Evolutionary conservation across 2,329 filamentous ascomycete genomes (phyloP).

Genomic region (Aspergillus versicolor): DNA sequence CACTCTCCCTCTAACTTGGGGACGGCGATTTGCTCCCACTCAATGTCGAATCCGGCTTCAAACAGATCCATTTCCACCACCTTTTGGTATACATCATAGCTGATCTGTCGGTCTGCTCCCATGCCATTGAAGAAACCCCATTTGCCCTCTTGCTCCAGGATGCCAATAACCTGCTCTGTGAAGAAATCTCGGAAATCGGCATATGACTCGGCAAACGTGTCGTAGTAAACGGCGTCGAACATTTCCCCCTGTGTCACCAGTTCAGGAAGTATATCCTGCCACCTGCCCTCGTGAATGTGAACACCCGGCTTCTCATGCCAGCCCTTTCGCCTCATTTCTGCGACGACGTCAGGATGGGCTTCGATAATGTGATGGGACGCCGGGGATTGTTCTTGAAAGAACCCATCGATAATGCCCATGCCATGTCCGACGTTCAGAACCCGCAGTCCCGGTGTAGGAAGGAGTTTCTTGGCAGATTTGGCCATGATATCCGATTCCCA

Average conservation of each 20-base stretch:
- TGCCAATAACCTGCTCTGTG: slow-evolving; percentile 75
- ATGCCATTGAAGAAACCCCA: slow-evolving; percentile 72
- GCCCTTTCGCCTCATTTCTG: slow-evolving; percentile 64
- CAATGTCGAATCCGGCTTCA: slow-evolving; percentile 85
- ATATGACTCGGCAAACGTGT: slow-evolving; percentile 96
- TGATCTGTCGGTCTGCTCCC: slow-evolving; percentile 86
- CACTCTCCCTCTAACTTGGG: slow-evolving; percentile 76
- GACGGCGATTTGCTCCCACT: slow-evolving; percentile 78
- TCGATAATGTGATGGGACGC: slow-evolving; percentile 79
- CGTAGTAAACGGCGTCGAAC: slow-evolving; percentile 92
- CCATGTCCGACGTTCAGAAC: slow-evolving; percentile 87
- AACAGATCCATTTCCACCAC: slow-evolving; percentile 88
- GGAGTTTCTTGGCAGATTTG: slow-evolving; percentile 67
- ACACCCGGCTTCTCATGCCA: slow-evolving; percentile 64
- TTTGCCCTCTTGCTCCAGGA: slow-evolving; percentile 59
- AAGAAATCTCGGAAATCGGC: slow-evolving; percentile 82
- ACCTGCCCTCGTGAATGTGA: slow-evolving; percentile 67
- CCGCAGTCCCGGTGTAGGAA: slow-evolving; percentile 61
- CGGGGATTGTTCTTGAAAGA: slow-evolving; percentile 69
- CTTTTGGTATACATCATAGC: slow-evolving; percentile 93
- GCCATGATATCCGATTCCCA: slow-evolving; percentile 90
- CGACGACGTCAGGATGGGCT: slow-evolving; percentile 75
- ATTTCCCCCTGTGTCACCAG: slow-evolving; percentile 67
- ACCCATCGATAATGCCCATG: slow-evolving; percentile 82
- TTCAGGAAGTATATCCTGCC: slow-evolving; percentile 75